Conservation (phyloP, 495 filamentous ascomycete species). For the Penicillium waksmanii region DNA sequence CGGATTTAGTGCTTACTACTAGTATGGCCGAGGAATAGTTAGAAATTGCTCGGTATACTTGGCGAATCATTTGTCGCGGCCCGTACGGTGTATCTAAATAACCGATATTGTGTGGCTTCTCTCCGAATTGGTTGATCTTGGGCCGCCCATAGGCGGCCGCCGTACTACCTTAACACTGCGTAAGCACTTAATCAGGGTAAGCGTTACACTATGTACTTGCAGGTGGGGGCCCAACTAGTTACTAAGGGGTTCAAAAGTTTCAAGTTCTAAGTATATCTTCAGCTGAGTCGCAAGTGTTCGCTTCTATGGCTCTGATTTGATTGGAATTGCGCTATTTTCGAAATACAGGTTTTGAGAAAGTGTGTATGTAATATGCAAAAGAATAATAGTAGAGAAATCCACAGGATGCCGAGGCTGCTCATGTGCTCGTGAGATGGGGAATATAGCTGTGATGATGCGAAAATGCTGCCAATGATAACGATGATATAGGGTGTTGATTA, state of each 20-base stretch:
- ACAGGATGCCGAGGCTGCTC: not conserved
- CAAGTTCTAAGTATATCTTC: conserved; percentile 2
- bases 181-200: conserved; percentile 4
- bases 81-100: no score
- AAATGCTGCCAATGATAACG: not conserved
- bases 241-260: not conserved
- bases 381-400: not conserved
- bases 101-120: no score
- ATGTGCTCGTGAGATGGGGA: conserved; percentile 1
- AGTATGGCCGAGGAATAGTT: no score
- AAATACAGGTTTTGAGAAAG: not conserved
- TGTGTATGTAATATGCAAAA: conserved; percentile 2
- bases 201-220: not conserved
- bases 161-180: not conserved
- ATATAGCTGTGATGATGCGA: not conserved
- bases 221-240: not conserved
- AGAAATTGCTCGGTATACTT: no score
- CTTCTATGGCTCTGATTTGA: not conserved
- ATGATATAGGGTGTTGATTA: not conserved
- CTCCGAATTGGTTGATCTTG: no score
- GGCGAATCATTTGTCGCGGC: no score
- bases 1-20: no score
- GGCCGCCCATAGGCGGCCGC: no score
- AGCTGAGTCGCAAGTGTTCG: not conserved
- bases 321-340: not conserved